Base-by-base conservation (phyloP, 768 basidiomycete genomes). In the Cyclocybe aegerita region DNA sequence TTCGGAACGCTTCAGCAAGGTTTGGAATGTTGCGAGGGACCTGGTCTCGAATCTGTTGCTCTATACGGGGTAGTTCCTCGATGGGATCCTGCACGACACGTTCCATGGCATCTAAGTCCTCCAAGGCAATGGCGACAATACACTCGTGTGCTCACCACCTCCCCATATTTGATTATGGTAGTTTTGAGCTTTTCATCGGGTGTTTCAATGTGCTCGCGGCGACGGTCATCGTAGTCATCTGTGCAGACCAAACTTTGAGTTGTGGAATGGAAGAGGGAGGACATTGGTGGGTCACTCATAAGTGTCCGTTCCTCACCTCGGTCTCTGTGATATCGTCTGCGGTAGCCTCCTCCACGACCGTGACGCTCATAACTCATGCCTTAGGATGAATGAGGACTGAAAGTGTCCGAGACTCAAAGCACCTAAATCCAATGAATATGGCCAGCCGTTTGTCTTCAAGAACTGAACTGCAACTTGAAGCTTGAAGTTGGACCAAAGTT, bases 211-310 rank as follows among this genome's bases (percentile, higher is more conserved):
- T 69, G 59, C 50, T 88, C 84, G 49, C 81, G 79, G 33, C 86
- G 80, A 36, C 81, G 78, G 70, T 87, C 82, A 53, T 85, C 81
- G 53, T 79, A 79, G 69, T 89, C 86, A 59, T 89, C 88, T 86
- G 65, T 40, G 54, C 47, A 57, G 39, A 40, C n/a, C 34, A 30
- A 34, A 39, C 23, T 23, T 23, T 23, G 16, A 38, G 43, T 48
- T 45, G 58, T 46, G 45, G 50, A 52, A 43, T 57, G 46, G 46
- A 57, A 54, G 43, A 55, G 56, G 51, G 51, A 49, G 55, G 49
- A 9, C 55, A 53, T 23, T 46, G 54, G 45, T 58, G 48, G 47
- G 50, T 33, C 52, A 54, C 39, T 11, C 23, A 23, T 53, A 57
- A 49, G 39, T 39, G 40, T 52, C 43, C 56, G 56, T 54, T 60